A percentile compares a stretch with the other conserved stretches of the same genome.
These are phyloP conservation scores for Acer negundo DNA, from an alignment of 345 rosid species.

Conservation along the genomic window DNA sequence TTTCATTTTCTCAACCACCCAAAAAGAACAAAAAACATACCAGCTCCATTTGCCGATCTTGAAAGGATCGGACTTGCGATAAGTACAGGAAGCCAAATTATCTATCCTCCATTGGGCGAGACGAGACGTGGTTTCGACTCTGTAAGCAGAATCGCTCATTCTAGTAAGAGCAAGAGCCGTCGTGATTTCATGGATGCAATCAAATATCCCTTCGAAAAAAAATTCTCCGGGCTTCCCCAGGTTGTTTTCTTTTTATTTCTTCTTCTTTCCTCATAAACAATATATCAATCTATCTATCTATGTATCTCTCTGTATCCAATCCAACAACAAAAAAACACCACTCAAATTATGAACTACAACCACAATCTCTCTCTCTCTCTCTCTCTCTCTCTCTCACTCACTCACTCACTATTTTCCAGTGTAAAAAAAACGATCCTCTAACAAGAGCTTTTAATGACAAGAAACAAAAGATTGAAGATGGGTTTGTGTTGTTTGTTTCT, in stretches of 20 bases:
- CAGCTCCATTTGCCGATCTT: slow-evolving; percentile 96
- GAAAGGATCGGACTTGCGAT: slow-evolving; percentile 98
- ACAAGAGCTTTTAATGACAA: not conserved
- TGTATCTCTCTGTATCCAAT: no score
- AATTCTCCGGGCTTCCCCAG: slow-evolving; percentile 96
- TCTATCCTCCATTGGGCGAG: slow-evolving; percentile 99
- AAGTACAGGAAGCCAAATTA: slow-evolving; percentile 77
- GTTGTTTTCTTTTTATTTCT: slow-evolving; percentile 49
- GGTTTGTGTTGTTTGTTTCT: not conserved
- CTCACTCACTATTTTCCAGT: not conserved
- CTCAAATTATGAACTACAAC: not conserved
- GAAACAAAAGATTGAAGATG: not conserved
- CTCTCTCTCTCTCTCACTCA: not conserved
- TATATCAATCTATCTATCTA: not conserved
- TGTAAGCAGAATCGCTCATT: slow-evolving; percentile 89
- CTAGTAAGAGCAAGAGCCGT: slow-evolving; percentile 76
- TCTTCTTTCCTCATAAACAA: slow-evolving; percentile 24
- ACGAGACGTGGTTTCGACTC: slow-evolving; percentile 86
- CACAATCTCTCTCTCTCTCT: not conserved
- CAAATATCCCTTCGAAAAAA: slow-evolving; percentile 74
- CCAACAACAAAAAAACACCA: not conserved
- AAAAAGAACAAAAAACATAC: slow-evolving; percentile 30
- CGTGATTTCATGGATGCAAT: slow-evolving; percentile 94
- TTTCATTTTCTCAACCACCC: not conserved
- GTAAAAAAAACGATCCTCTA: not conserved